Evolutionary conservation across 2,329 filamentous ascomycete species (phyloP).

Genomic region (Claviceps purpurea): DNA sequence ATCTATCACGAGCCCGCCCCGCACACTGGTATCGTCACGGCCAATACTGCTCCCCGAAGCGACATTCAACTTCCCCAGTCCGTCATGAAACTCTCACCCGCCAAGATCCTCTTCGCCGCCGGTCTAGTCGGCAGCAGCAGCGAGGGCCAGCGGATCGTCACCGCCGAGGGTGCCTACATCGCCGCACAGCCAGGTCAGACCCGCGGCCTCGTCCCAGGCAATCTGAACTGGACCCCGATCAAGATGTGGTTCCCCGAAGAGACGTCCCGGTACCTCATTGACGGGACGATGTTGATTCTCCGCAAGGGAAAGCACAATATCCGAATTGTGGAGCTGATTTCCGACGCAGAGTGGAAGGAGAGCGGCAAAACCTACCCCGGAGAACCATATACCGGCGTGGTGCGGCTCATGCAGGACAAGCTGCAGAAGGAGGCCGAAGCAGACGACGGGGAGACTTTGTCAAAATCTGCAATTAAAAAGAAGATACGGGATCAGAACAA

Average conservation of each 20-base stretch:
- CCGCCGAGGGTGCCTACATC: slow-evolving; percentile 45
- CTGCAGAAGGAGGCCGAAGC: slow-evolving; percentile 22
- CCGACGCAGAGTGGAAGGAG: slow-evolving; percentile 37
- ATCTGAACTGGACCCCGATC: slow-evolving; percentile 48
- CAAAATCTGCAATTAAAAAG: slow-evolving; percentile 7
- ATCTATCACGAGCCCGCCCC: slow-evolving; percentile 17
- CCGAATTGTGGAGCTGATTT: slow-evolving; percentile 45
- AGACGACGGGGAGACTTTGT: slow-evolving; percentile 16
- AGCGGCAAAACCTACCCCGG: slow-evolving; percentile 40
- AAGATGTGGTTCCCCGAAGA: slow-evolving; percentile 44
- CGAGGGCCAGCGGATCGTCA: slow-evolving; percentile 46
- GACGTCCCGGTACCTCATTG: slow-evolving; percentile 47
- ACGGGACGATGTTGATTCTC: slow-evolving; percentile 43
- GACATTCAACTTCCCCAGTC: slow-evolving; percentile 47
- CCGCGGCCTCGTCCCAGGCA: slow-evolving; percentile 31
- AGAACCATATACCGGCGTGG: slow-evolving; percentile 33
- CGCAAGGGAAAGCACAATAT: slow-evolving; percentile 52
- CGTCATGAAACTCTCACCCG: slow-evolving; percentile 43
- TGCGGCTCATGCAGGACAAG: slow-evolving; percentile 29
- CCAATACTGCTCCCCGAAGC: slow-evolving; percentile 35
- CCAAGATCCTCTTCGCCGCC: slow-evolving; percentile 44
- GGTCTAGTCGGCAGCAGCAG: slow-evolving; percentile 42
- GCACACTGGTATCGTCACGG: slow-evolving; percentile 20
- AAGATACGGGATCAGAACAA: no score
- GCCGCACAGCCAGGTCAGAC: slow-evolving; percentile 34